Evolutionary conservation across 176 grass and related monocot species (phyloP), one percentile per base, ranked within the genome.

Genomic region (Chrysopogon serrulatus): DNA sequence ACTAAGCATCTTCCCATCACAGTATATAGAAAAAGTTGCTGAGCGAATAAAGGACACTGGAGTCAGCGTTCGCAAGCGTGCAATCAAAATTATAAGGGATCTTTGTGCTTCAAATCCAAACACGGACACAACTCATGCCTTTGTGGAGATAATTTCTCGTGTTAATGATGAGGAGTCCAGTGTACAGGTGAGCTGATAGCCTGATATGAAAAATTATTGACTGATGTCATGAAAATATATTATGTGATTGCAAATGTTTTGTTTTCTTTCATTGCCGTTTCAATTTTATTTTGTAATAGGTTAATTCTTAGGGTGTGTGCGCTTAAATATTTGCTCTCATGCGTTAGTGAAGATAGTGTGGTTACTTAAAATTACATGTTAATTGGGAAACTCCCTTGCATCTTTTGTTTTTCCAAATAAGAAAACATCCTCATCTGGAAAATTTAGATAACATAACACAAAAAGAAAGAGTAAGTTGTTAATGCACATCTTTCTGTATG

Each of bases 141-240:
- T 99, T 92, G 94, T 92, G 36, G 93, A 96, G 91, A 99, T 99
- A 42, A 95, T 99, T 88, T 99, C 96, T 51, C 96, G 96, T 73
- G 96, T 99, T 85, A 99, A 93, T 74, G 96, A 99, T 51, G 96
- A 99, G 54, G 96, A 99, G 88, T 96, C 96, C 64, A 99, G 96
- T 73, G 90, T 99, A 85, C 96, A 99, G 96, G 96, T 96, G 72
- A 85, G 68, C 61, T 73, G 71, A 62, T 82, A 51, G n/a, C 10
- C 54, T n/a, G 51, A 54, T 54, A 54, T 54, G 11, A 66, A 72
- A 77, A 73, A 65, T 2, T 4, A 79, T 54, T 61, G 8, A 40
- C n/a, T 4, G 35, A 56, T 65, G 73, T 73, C 53, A 47, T 68
- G 26, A 47, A 33, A 47, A 73, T 53, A 30, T 31, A 79, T 44